Base-by-base conservation (phyloP, 2,329 filamentous ascomycete genomes). In the Cryphonectria naterciae region DNA sequence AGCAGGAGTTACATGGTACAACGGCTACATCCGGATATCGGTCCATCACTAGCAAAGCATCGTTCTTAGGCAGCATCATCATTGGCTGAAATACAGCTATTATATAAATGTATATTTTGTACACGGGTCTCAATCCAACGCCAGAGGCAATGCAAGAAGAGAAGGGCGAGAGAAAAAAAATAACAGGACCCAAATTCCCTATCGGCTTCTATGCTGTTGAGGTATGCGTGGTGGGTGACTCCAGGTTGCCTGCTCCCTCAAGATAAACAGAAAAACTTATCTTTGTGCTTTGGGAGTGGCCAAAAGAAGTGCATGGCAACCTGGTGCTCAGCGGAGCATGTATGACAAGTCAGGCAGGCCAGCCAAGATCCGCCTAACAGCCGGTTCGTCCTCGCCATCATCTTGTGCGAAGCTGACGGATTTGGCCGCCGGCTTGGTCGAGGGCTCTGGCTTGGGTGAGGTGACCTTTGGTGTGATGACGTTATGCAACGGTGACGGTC, bases 331-430 rank as follows among this genome's bases (percentile, higher is more conserved):
- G 62, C 75, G 73, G 13, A 78, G 68, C 79, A 81, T 81, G 67
- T 81, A 81, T 1, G 79, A 78, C 25, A 81, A 72, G 67, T 81
- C 76, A 0, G 80, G 79, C 1, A 81, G 73, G 13, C 72, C 73
- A 2, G 64, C 65, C 3, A 80, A 58, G 25, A 81, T 77, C 1
- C 52, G 70, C 7, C 71, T 67, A 2, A 74, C 76, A 6, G 72
- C 17, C 4, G 39, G 54, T 10, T 76, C 73, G 35, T 75, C 73
- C 4, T 69, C 68, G 19, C 15, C 22, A 35, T 69, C 62, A 8
- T 69, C 46, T 25, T 54, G 43, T 54, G 67, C 69, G 41, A 71
- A 67, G 63, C 58, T 71, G 64, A 67, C 62, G 8, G 25, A 68
- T 28, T 67, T 63, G 35, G 60, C 11, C 11, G 67, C 46, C 32